Evolutionary conservation across 495 filamentous ascomycete species (phyloP), one percentile per base, ranked within the genome.

Genomic region (Penicillium nucicola): DNA sequence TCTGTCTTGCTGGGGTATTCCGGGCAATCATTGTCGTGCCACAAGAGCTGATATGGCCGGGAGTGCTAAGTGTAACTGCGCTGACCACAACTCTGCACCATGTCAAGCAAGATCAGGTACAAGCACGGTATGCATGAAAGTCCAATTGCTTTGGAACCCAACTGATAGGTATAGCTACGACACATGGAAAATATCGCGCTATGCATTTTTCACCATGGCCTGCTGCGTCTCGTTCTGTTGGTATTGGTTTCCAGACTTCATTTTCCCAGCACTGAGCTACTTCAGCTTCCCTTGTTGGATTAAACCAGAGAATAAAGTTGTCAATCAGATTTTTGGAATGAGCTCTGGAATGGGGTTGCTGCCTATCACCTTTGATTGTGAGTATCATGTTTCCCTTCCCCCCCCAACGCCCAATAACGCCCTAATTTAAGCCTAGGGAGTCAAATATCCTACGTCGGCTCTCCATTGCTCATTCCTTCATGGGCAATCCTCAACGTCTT

Each of bases 281-380:
- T 93, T 95, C 72, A 92, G 77, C 61, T 86, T 91, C 28, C 66
- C 89, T 31, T 92, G 87, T 6, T 95, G 89, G 89, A 89, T 92
- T 57, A 82, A 81, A 0, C 89, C 89, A 1, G 73, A 86, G 20
- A 91, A 84, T 57, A 81, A 85, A 19, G 80, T 90, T 6, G 70
- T 92, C 25, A 85, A 89, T 19, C 92, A 92, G 61, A 61, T 93
- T 54, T 92, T 92, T 51, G 89, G 89, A 9, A 84, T 90, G 35
- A 69, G 77, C 20, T 89, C 86, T 3, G 89, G 89, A 22, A 74
- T 95, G 48, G 89, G 89, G 1, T 63, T 95, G 10, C 84, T 91
- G 42, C 89, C 89, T 4, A 56, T 95, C 49, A 92, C 89, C 0
- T 92, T 95, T 60, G 89, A 95, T 66, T 70, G 66, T 63, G 31